Conservation (phyloP, 2,329 filamentous ascomycete species). For the Fusarium neocosmosporiellum region DNA sequence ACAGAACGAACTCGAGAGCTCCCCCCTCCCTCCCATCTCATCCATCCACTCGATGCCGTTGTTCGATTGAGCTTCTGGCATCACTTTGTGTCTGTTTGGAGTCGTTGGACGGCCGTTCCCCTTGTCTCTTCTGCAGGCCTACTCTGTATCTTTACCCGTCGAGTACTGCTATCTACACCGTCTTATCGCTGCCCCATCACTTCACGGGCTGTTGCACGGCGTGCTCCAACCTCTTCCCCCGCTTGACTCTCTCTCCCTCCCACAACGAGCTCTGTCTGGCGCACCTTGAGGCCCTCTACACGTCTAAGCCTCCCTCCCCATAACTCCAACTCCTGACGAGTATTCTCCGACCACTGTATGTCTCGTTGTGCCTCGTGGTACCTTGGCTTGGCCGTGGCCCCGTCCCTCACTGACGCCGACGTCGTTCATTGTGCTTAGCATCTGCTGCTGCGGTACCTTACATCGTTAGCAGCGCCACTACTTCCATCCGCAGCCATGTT, state of each 20-base stretch:
- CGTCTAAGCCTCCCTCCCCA: not conserved
- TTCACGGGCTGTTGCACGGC: not conserved
- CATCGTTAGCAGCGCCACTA: constrained; percentile 35
- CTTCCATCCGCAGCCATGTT: constrained; percentile 52
- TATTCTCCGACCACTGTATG: constrained; percentile 18
- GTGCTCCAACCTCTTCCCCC: constrained; percentile 3
- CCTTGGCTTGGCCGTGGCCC: constrained; percentile 6
- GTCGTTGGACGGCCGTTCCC: not conserved
- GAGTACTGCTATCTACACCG: not conserved
- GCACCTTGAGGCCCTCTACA: constrained; percentile 9
- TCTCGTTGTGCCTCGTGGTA: constrained; percentile 21
- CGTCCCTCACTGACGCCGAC: constrained; percentile 21
- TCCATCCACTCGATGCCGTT: constrained; percentile 1
- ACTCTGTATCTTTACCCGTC: constrained; percentile 9
- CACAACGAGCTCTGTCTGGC: not conserved
- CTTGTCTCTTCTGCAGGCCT: constrained; percentile 1
- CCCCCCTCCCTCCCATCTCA: not conserved
- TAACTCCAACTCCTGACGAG: not conserved
- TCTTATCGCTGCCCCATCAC: not conserved
- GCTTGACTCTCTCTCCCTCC: constrained; percentile 3
- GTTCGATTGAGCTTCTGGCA: constrained; percentile 5
- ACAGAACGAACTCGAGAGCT: constrained; percentile 22
- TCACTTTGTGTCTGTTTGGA: not conserved
- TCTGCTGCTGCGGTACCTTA: constrained; percentile 26
- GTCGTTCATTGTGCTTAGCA: constrained; percentile 20